These are phyloP conservation scores for Rugonectria rugulosa DNA, from an alignment of 2,329 filamentous ascomycete genomes.

Conservation along the genomic window DNA sequence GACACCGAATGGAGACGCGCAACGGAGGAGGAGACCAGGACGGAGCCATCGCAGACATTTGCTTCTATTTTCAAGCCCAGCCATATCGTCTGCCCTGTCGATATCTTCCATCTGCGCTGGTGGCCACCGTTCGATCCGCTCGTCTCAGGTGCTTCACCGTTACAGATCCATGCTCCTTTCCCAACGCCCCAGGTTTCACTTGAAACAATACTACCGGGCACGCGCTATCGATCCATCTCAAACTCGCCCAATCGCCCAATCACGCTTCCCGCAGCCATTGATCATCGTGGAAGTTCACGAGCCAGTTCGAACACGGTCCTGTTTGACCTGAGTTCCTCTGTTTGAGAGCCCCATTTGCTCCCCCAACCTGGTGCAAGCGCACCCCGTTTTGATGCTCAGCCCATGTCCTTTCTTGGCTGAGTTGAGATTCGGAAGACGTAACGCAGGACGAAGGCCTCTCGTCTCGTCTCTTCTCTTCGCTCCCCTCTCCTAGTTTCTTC, in stretches of 20 bases:
- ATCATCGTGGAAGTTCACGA: conserved; percentile 25
- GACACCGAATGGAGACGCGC: conserved; percentile 2
- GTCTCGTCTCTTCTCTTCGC: no score
- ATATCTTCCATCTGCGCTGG: conserved; percentile 1
- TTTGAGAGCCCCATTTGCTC: conserved; percentile 30
- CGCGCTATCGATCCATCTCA: conserved; percentile 26
- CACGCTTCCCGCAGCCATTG: conserved; percentile 23
- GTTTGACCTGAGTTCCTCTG: conserved; percentile 35
- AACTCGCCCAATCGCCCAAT: conserved; percentile 29
- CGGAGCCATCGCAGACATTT: neutral
- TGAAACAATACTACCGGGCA: conserved; percentile 47
- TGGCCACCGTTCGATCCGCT: conserved; percentile 15
- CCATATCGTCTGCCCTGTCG: conserved; percentile 1
- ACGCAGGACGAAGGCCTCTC: conserved; percentile 1
- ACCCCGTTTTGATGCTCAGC: neutral
- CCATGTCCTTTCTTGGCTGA: conserved; percentile 14
- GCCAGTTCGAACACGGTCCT: conserved; percentile 36
- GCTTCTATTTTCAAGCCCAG: neutral
- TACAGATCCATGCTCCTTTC: conserved; percentile 36
- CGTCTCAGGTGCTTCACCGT: conserved; percentile 36
- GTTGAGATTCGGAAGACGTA: conserved; percentile 9
- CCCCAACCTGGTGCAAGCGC: conserved; percentile 21
- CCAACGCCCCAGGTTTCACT: conserved; percentile 57
- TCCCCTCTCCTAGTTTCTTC: conserved; percentile 11
- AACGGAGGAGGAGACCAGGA: neutral